Evolutionary conservation across 768 basidiomycete genomes (phyloP), one percentile per base, ranked within the genome.

Genomic region (Rhodotorula diobovata): DNA sequence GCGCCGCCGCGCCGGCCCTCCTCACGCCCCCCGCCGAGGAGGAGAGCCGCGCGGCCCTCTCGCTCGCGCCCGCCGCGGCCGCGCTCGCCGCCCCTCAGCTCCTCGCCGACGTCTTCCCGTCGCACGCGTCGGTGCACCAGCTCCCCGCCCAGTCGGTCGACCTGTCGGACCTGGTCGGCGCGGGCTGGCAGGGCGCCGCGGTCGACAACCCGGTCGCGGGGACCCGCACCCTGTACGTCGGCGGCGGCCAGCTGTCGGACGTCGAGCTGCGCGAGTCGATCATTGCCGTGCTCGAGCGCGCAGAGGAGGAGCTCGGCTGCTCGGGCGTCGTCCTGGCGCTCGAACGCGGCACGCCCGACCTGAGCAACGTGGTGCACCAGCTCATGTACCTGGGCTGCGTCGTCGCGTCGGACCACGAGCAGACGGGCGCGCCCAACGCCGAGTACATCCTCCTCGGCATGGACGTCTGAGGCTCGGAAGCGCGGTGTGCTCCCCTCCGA

Each of bases 381-480:
- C 84, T 95, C 72, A 90, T 93, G 89, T 95, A 94, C 81, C 89
- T 93, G 66, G 91, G 91, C 71, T 91, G 90, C 67, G 86, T 85
- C 56, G 66, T 63, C 50, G 25, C 63, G n/a, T n/a, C 59, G 20
- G 51, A 53, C 34, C 28, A 48, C 39, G 60, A 45, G 23, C n/a
- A 43, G 39, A 59, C 58, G 28, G 58, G 58, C n/a, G n/a, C 18
- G 28, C 58, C 59, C 41, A 59, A 48, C 43, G 12, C 25, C 4
- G 30, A 60, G 32, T 39, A 46, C 55, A 45, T 50, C 54, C 60
- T 62, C 54, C 37, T 66, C 56, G 58, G 30, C n/a, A 37, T 55
- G 41, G 63, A 56, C 32, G 12, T 50, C 54, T 60, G 34, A n/a
- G n/a, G n/a, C n/a, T n/a, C n/a, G n/a, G n/a, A n/a, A 43, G 32